Percentiles rank a stretch among this genome's conserved stretches.
These are phyloP conservation scores for Collybia sp. DNA, from an alignment of 768 basidiomycete species.

Conservation along the genomic window DNA sequence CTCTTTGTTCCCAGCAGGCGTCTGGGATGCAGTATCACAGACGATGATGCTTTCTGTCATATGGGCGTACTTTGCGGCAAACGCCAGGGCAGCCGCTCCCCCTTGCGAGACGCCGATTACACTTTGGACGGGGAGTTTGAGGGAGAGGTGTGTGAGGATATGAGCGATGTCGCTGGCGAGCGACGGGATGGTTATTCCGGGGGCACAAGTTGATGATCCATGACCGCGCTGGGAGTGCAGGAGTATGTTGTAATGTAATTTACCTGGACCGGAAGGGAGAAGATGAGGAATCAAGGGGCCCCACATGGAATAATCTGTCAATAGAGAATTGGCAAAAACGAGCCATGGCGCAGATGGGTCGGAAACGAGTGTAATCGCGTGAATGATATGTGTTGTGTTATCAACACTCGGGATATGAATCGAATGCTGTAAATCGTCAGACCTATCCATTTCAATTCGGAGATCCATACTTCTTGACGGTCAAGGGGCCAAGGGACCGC, in stretches of 20 bases:
- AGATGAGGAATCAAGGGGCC: slow-evolving; percentile 35
- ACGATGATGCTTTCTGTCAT: slow-evolving; percentile 37
- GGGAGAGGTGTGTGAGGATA: slow-evolving; percentile 28
- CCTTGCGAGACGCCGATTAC: slow-evolving; percentile 53
- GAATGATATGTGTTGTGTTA: slow-evolving; percentile 28
- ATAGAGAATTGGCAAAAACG: slow-evolving; percentile 45
- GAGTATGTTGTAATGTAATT: slow-evolving; percentile 37
- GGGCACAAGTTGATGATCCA: slow-evolving; percentile 35
- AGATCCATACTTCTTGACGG: slow-evolving; percentile 31
- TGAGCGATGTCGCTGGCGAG: slow-evolving; percentile 40
- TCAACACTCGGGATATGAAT: slow-evolving; percentile 29
- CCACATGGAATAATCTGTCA: slow-evolving; percentile 48
- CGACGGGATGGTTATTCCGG: slow-evolving; percentile 32
- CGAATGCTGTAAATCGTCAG: slow-evolving; percentile 25
- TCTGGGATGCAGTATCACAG: slow-evolving; percentile 42
- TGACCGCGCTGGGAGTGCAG: slow-evolving; percentile 51
- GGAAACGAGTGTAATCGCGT: slow-evolving; percentile 34
- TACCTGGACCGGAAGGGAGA: slow-evolving; percentile 14
- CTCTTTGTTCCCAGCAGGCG: slow-evolving; percentile 38
- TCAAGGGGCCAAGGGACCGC: slow-evolving; percentile 47
- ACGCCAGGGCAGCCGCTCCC: slow-evolving; percentile 44
- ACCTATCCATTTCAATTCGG: not conserved
- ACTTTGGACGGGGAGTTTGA: slow-evolving; percentile 34
- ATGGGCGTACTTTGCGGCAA: slow-evolving; percentile 30
- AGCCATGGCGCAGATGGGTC: slow-evolving; percentile 43